phyloP scores from a whole-genome alignment of 2,329 filamentous ascomycete species.

The Hawksworthiomyces lignivorus region DNA sequence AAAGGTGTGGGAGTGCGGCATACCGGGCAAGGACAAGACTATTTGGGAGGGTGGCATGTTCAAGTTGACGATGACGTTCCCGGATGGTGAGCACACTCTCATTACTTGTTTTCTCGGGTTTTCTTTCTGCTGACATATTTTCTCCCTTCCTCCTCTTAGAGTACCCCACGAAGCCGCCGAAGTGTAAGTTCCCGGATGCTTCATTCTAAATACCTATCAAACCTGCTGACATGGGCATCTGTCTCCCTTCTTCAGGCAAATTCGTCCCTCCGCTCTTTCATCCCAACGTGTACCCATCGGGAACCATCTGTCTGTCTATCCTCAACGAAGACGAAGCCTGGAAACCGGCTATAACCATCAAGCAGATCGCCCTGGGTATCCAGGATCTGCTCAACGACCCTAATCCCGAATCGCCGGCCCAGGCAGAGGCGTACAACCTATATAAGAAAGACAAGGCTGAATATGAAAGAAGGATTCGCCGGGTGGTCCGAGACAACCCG shows the following conservation, averaged over 20 bases:
- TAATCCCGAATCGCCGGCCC: conserved; percentile 92
- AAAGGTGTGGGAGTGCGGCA: conserved; percentile 93
- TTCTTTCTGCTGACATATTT: conserved; percentile 13
- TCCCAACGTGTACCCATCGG: conserved; percentile 96
- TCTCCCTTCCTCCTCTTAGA: conserved; percentile 44
- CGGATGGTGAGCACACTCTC: conserved; percentile 63
- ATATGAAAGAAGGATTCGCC: conserved; percentile 82
- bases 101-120: neutral
- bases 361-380: conserved; percentile 92
- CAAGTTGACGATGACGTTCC: conserved; percentile 87
- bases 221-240: neutral
- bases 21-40: conserved; percentile 93
- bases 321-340: conserved; percentile 97
- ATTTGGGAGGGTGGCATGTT: conserved; percentile 97
- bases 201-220: too few species aligned
- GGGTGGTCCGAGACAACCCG: conserved; percentile 84
- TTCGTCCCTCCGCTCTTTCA: conserved; percentile 95
- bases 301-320: conserved; percentile 94
- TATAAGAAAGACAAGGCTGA: conserved; percentile 84
- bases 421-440: conserved; percentile 94
- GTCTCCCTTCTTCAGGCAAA: conserved; percentile 57
- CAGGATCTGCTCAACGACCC: conserved; percentile 94
- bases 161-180: conserved; percentile 96
- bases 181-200: conserved; percentile 67
- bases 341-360: conserved; percentile 97